Evolutionary conservation across 2,329 filamentous ascomycete genomes (phyloP), one percentile per base, ranked within the genome.

Genomic region (Aspergillus pseudoviridinutans): DNA sequence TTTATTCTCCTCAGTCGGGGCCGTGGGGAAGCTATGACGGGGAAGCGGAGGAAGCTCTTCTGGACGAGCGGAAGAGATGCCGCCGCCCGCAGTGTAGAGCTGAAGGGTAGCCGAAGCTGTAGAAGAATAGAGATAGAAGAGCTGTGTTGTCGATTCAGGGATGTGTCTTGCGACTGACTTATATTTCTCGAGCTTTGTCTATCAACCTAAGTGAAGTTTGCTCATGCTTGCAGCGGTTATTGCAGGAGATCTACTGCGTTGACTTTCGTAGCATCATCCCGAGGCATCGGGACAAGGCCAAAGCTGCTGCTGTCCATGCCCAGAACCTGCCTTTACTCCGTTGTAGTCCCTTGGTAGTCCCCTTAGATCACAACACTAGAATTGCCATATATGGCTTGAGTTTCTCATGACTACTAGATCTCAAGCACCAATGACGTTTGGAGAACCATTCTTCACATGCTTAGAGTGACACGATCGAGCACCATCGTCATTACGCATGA

Each of bases 61-160:
- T 73, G 71, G 71, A 72, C 71, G 71, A 73, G 67, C 71, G 71
- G 71, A 73, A 71, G 68, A 61, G 32, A 55, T 49, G 44, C 54
- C 47, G 50, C 53, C n/a, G 29, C 24, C 47, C 32, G 32, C 32
- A 38, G 17, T 3, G 32, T 17, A 56, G 20, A 41, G 58, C 22
- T 57, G 25, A 51, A 51, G 50, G 41, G 38, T 58, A 49, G 22
- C 29, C 22, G 14, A 49, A 52, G 32, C 7, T 58, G 27, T 38
- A 38, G 32, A 28, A 27, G 24, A n/a, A 49, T 10, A 17, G 3
- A n/a, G 46, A 17, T 49, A 27, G 47, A 27, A 49, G 12, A 17
- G 3, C 14, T 35, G 32, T 6, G 5, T 35, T 35, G 5, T 38
- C 17, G 6, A 17, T 17, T n/a, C 6, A 38, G 32, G 14, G 5